Evolutionary conservation across 768 basidiomycete genomes (phyloP).

Genomic region (Amanita fuliginea): DNA sequence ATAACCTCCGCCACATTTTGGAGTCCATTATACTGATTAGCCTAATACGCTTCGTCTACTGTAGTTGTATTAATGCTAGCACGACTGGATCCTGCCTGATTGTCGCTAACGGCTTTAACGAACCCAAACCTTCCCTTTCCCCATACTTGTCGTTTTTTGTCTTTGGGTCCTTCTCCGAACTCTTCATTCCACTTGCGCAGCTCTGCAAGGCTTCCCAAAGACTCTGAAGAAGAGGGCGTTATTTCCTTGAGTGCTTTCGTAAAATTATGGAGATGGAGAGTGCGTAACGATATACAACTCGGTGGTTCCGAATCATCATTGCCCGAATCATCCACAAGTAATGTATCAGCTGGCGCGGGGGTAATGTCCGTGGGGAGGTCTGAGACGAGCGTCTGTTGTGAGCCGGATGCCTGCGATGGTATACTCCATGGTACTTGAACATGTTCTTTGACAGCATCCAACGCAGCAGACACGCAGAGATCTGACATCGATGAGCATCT

Average conservation of each 20-base stretch:
- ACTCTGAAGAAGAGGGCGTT: conserved; percentile 80
- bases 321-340: conserved; percentile 10
- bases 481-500: conserved; percentile 34
- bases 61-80: conserved; percentile 2
- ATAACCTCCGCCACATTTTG: not conserved
- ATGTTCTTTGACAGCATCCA: conserved; percentile 83
- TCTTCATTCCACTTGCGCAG: conserved; percentile 88
- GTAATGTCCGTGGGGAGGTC: not conserved
- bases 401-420: not conserved
- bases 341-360: not conserved
- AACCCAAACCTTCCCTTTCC: conserved; percentile 89
- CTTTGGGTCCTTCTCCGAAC: conserved; percentile 76
- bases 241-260: conserved; percentile 81
- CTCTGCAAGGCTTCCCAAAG: conserved; percentile 61
- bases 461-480: conserved; percentile 84
- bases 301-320: conserved; percentile 2
- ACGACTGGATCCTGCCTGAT: conserved; percentile 25
- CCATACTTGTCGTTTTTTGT: conserved; percentile 65
- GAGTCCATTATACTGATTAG: not conserved
- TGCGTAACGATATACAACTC: conserved; percentile 16
- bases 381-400: not conserved
- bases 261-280: conserved; percentile 57
- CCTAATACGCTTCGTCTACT: not conserved
- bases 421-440: conserved; percentile 68
- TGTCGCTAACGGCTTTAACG: conserved; percentile 25